Evolutionary conservation across 1,284 basidiomycete genomes (phyloP).

Genomic region (Phellopilus nigrolimitatus): DNA sequence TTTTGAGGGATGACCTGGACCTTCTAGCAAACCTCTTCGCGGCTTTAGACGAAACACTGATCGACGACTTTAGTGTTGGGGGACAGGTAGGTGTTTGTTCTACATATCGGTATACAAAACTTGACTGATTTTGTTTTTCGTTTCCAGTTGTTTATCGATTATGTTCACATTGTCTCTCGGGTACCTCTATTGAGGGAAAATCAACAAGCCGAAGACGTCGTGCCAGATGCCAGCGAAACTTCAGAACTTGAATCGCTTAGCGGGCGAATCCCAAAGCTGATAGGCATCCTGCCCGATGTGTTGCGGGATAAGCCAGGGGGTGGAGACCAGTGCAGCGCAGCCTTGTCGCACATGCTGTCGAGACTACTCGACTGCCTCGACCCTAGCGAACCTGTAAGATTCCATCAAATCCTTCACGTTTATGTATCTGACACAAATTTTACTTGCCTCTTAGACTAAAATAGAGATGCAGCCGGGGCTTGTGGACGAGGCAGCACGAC

Average conservation of each 20-base stretch:
- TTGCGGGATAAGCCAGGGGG: slow-evolving; percentile 51
- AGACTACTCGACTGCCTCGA: slow-evolving; percentile 58
- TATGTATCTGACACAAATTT: slow-evolving; percentile 1
- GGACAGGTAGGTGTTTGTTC: slow-evolving; percentile 60
- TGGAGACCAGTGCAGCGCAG: slow-evolving; percentile 52
- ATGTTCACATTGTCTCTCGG: slow-evolving; percentile 8
- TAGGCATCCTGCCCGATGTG: slow-evolving; percentile 68
- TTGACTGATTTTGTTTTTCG: slow-evolving; percentile 8
- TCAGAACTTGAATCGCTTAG: slow-evolving; percentile 58
- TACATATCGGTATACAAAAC: slow-evolving; percentile 4
- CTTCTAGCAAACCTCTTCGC: slow-evolving; percentile 74
- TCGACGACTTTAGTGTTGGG: slow-evolving; percentile 73
- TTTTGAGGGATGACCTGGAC: slow-evolving; percentile 75
- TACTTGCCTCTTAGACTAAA: slow-evolving; percentile 29
- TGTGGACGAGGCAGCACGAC: slow-evolving; percentile 43
- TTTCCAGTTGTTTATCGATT: slow-evolving; percentile 18
- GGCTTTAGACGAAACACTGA: slow-evolving; percentile 56
- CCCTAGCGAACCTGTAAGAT: slow-evolving; percentile 18
- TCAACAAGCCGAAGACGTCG: slow-evolving; percentile 37
- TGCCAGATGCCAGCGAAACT: slow-evolving; percentile 42
- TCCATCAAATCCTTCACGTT: background rate
- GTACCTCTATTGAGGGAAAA: slow-evolving; percentile 47
- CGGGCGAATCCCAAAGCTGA: slow-evolving; percentile 58
- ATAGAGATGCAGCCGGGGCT: slow-evolving; percentile 38
- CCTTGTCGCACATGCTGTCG: slow-evolving; percentile 69